Evolutionary conservation across 108 stramenopile genomes (phyloP).

Genomic region (Cyclotella kingstonii): DNA sequence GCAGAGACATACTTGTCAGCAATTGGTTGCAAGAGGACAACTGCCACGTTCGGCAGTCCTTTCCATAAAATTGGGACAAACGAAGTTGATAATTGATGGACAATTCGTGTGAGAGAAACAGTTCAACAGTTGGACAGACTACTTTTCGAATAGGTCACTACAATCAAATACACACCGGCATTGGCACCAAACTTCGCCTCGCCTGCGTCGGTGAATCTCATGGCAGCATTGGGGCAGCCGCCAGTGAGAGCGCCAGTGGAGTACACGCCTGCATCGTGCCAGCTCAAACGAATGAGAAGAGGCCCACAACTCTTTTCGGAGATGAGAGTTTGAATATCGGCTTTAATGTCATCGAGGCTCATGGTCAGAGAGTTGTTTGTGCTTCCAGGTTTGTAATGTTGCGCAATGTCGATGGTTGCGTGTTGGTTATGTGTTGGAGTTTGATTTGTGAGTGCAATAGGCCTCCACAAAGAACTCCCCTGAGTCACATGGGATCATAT

Average conservation of each 20-base stretch:
- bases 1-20: slow-evolving; percentile 61
- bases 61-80: too few species aligned
- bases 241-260: slow-evolving; percentile 38
- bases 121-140: too few species aligned
- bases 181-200: slow-evolving; percentile 53
- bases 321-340: slow-evolving; percentile 47
- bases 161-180: slow-evolving; percentile 47
- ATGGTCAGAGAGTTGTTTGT: slow-evolving; percentile 12
- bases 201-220: slow-evolving; percentile 55
- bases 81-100: too few species aligned
- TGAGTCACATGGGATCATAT: too few species aligned
- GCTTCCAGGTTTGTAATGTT: background rate
- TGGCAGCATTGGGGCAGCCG: slow-evolving; percentile 51
- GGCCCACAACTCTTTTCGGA: slow-evolving; percentile 52
- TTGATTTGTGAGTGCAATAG: too few species aligned
- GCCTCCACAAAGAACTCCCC: too few species aligned
- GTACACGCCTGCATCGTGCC: slow-evolving; percentile 63
- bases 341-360: slow-evolving; percentile 42
- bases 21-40: slow-evolving; percentile 42
- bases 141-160: too few species aligned
- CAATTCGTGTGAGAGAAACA: too few species aligned
- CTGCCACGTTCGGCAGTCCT: slow-evolving; percentile 44
- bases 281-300: slow-evolving; percentile 51
- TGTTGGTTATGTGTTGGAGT: too few species aligned
- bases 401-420: too few species aligned